Evolutionary conservation across 2,329 filamentous ascomycete species (phyloP), one percentile per base, ranked within the genome.

Genomic region (Aspergillus candidus): DNA sequence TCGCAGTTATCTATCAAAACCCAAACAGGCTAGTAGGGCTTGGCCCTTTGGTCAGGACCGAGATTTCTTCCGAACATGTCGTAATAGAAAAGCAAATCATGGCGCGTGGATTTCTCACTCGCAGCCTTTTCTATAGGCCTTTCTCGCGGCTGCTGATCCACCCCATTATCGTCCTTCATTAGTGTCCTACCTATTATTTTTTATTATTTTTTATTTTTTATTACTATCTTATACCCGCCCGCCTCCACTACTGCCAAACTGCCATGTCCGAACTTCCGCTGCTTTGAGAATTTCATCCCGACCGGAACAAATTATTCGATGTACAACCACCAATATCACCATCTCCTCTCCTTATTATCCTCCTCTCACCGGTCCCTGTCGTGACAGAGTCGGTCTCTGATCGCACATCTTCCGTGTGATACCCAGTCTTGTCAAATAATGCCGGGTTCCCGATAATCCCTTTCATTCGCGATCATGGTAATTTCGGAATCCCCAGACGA

Each of bases 401-500:
- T 48, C 47, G 38, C 35, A 44, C 44, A 35, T 27, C 22, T 8
- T 27, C 35, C 47, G 46, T 45, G 40, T 52, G 47, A 55, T n/a
- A n/a, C n/a, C n/a, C n/a, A 49, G 47, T 52, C 47, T 46, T 42
- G 22, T 27, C 22, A 66, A 66, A 72, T 70, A 68, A 71, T 67
- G 66, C 57, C 61, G 55, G 56, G 59, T 60, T 59, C 62, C 69
- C 59, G 64, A 73, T 65, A 74, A 77, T 62, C 69, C 74, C 49
- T 56, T 50, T 52, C 50, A 41, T 32, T 47, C 47, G 52, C 46
- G 68, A 79, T 75, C 69, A 86, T 87, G 76, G 76, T 88, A 50
- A 53, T 58, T 72, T 76, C 74, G 65, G 87, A 93, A 72, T 83
- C 83, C 59, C 79, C 85, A 67, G 84, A 84, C 68, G 79, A 86